These are phyloP conservation scores for Epichloe aotearoae DNA, from an alignment of 2,329 filamentous ascomycete genomes.

Conservation along the genomic window DNA sequence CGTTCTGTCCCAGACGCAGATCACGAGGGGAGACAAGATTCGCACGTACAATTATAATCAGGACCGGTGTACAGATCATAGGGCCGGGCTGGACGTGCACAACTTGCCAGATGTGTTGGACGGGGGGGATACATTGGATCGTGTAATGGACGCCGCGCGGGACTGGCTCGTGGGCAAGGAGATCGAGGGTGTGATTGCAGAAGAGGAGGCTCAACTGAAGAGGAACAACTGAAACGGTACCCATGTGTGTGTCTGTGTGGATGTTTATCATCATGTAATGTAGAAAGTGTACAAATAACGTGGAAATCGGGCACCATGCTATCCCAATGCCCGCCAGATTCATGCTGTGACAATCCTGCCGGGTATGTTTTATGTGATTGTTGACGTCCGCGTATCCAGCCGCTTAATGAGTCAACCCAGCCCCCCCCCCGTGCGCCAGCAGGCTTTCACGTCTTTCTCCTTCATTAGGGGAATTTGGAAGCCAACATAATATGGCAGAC, in stretches of 20 bases:
- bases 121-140: conserved; percentile 58
- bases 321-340: background rate
- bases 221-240: background rate
- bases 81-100: conserved; percentile 66
- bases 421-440: no score
- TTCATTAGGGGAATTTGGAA: no score
- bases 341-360: background rate
- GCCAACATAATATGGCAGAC: no score
- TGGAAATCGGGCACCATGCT: background rate
- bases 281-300: background rate
- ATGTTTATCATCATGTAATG: background rate
- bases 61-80: conserved; percentile 77
- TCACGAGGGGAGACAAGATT: conserved; percentile 87
- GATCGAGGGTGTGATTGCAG: conserved; percentile 56
- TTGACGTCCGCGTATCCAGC: background rate
- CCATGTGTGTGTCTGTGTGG: background rate
- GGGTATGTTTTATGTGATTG: background rate
- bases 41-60: conserved; percentile 73
- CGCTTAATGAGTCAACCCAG: background rate
- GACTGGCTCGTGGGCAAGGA: conserved; percentile 66
- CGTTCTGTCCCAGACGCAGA: conserved; percentile 65
- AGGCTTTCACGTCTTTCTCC: no score
- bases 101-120: conserved; percentile 69
- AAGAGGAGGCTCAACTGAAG: conserved; percentile 32
- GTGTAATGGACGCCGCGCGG: conserved; percentile 64